These are phyloP conservation scores for Diophrys sp. DNA, from an alignment of 73 alveolate genomes.

Conservation along the genomic window DNA sequence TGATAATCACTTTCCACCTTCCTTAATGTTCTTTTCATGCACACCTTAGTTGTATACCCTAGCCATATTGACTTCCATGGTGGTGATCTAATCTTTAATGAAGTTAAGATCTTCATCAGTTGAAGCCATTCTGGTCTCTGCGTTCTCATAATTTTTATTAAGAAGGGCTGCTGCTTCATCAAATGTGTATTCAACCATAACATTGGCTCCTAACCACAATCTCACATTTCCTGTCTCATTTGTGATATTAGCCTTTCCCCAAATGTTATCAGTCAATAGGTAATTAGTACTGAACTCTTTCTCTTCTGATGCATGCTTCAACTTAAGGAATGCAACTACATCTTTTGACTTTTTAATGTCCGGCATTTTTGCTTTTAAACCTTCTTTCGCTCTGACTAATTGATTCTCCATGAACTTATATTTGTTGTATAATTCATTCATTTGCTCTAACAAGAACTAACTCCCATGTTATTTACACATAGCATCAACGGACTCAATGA, in stretches of 20 bases:
- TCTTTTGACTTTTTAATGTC: constrained; percentile 91
- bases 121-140: constrained; percentile 60
- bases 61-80: constrained; percentile 90
- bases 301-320: constrained; percentile 53
- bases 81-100: constrained; percentile 89
- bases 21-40: constrained; percentile 44
- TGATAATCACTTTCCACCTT: not conserved
- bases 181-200: constrained; percentile 86
- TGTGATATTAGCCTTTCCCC: constrained; percentile 88
- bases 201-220: constrained; percentile 96
- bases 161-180: constrained; percentile 82
- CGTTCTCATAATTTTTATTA: constrained; percentile 74
- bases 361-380: constrained; percentile 84
- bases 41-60: constrained; percentile 86
- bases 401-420: constrained; percentile 94
- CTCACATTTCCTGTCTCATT: constrained; percentile 79
- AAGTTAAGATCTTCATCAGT: constrained; percentile 83
- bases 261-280: constrained; percentile 83
- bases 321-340: constrained; percentile 52
- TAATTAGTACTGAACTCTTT: constrained; percentile 70
- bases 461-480: constrained; percentile 76
- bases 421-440: constrained; percentile 73
- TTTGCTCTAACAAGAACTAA: constrained; percentile 58
- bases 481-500: constrained; percentile 87
- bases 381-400: constrained; percentile 74